Conservation (phyloP, 2,329 filamentous ascomycete species). For the Teratosphaeria pseudoeucalypti region DNA sequence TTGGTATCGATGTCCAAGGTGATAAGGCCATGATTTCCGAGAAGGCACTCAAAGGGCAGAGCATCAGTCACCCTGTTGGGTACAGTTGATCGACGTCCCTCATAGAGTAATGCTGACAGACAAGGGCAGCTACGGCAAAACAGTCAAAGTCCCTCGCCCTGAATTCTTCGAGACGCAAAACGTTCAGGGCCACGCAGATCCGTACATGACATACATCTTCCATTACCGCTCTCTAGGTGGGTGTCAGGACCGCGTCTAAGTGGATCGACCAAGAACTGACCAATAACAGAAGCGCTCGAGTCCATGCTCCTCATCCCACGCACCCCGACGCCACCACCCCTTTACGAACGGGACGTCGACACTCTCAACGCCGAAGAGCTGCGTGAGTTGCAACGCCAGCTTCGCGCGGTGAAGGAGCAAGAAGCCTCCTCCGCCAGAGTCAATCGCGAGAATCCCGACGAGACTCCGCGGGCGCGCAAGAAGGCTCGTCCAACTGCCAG, state of each 20-base stretch:
- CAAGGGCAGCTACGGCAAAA: background rate
- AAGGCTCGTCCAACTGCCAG: slow-evolving; percentile 3
- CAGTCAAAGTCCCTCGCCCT: background rate
- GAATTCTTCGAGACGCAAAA: background rate
- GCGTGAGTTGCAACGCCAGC: slow-evolving; percentile 6
- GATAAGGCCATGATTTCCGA: background rate
- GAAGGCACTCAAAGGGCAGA: background rate
- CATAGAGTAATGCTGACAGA: background rate
- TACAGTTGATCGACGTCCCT: background rate
- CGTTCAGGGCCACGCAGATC: background rate
- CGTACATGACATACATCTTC: slow-evolving; percentile 11
- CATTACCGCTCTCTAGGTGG: slow-evolving; percentile 11
- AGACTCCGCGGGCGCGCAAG: slow-evolving; percentile 10
- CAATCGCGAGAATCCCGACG: slow-evolving; percentile 11
- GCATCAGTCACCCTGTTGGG: background rate
- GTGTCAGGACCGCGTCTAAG: background rate
- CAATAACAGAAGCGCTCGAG: slow-evolving; percentile 10
- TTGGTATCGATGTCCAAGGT: background rate
- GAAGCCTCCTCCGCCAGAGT: slow-evolving; percentile 3
- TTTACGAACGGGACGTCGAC: slow-evolving; percentile 10
- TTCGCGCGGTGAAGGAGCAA: background rate
- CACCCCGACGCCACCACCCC: slow-evolving; percentile 5
- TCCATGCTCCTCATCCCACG: slow-evolving; percentile 15
- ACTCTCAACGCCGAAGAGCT: slow-evolving; percentile 7
- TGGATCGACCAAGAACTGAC: background rate